Evolutionary conservation across 1,284 basidiomycete species (phyloP).

Genomic region (Rugosomyces carneus): DNA sequence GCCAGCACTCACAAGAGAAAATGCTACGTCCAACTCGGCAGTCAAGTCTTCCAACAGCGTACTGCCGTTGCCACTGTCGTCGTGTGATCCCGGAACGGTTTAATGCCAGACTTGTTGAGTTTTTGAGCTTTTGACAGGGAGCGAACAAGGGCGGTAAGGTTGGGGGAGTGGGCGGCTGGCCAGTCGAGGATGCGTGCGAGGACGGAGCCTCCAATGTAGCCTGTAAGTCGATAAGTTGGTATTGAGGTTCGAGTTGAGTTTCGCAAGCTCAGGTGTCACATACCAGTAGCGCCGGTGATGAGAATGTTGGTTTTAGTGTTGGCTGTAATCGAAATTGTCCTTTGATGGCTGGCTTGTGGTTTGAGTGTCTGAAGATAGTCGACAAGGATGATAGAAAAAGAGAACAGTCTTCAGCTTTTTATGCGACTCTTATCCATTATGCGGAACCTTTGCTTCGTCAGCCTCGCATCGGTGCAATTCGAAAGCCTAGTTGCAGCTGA

Average conservation of each 20-base stretch:
- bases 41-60: conserved; percentile 25
- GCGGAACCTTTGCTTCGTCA: too few species aligned
- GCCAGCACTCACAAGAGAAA: conserved; percentile 6
- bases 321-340: too few species aligned
- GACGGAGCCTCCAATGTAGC: conserved; percentile 42
- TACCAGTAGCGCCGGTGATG: conserved; percentile 17
- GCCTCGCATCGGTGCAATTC: too few species aligned
- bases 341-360: too few species aligned
- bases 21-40: conserved; percentile 24
- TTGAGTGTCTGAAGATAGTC: too few species aligned
- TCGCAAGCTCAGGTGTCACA: neutral
- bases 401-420: too few species aligned
- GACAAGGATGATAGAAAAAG: too few species aligned
- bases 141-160: conserved; percentile 36
- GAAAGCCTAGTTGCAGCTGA: too few species aligned
- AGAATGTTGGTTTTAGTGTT: conserved; percentile 17
- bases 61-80: too few species aligned
- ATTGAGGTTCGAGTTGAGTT: too few species aligned
- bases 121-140: conserved; percentile 20
- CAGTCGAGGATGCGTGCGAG: conserved; percentile 32
- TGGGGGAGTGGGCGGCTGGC: conserved; percentile 24
- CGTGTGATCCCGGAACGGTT: conserved; percentile 28
- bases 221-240: conserved; percentile 19
- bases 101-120: conserved; percentile 25
- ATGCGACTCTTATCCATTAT: too few species aligned